Base-by-base conservation (phyloP, 1,139 yeast genomes). In the Casaregolazyma lundiana region DNA sequence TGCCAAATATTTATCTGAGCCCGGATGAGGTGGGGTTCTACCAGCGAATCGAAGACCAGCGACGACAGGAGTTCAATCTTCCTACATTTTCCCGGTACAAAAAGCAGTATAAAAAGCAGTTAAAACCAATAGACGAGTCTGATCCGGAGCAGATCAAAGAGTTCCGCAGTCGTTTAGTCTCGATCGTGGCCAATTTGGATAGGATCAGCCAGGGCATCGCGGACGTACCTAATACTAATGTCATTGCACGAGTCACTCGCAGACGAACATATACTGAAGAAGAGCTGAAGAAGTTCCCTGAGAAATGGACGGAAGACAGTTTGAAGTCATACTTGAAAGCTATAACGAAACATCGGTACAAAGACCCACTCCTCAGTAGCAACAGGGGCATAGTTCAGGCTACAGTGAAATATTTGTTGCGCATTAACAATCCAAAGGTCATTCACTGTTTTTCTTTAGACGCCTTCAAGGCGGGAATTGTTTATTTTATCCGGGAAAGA, bases 391-490 rank as follows among this genome's bases (percentile, higher is more conserved):
- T 42, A 4, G 45, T 35, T 2, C 41, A 35, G 18, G 45, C 41
- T 6, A 49, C 56, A 17, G 47, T 74, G 6, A 57, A 66, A 43
- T 70, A 71, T 41, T 49, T 74, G 36, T 60, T 73, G 52, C 70
- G 73, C 49, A 70, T 71, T 21, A 57, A 66, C 30, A 73, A 72
- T 50, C 50, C 61, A 2, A 61, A 56, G 17, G 71, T 76, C 0
- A 45, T 57, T 5, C 57, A 57, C 8, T 52, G 64, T 16, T 59
- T 68, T 21, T 69, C 72, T 1, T 55, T 69, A 0, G 60, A 61
- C 13, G 58, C 71, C 0, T 76, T 66, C 54, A 77, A 78, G 53
- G 69, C 69, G 49, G 64, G 72, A 38, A 68, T 78, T 2, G 69
- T 63, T 47, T 73, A 67, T 52, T 71, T 66, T 48, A 56, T 68